Evolutionary conservation across 805 yeast species (phyloP).

Genomic region (Maudiozyma bulderi): DNA sequence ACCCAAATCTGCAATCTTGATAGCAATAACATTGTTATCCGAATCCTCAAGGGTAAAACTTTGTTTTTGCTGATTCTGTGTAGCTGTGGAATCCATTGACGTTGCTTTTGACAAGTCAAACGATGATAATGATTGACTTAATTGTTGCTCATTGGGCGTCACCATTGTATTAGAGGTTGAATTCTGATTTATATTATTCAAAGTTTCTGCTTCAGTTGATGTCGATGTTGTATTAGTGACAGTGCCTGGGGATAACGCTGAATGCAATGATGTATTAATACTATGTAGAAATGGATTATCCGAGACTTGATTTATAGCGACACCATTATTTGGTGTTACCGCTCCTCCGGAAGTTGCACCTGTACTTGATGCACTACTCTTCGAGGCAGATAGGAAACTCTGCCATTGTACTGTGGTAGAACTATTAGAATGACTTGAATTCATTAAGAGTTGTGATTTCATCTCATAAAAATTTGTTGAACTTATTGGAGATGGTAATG

Average conservation of each 20-base stretch:
- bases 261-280: background rate
- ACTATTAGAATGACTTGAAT: conserved; percentile 7
- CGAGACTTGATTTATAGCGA: background rate
- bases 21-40: conserved; percentile 47
- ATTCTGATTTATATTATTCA: no score
- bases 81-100: background rate
- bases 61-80: background rate
- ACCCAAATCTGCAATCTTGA: conserved; percentile 90
- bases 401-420: conserved; percentile 4
- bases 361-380: background rate
- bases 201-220: background rate
- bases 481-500: conserved; percentile 79
- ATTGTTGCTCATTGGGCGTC: conserved; percentile 7
- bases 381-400: background rate
- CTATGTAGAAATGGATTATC: conserved; percentile 1
- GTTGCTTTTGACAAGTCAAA: conserved; percentile 23
- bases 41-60: background rate
- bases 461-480: conserved; percentile 34
- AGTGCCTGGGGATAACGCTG: background rate
- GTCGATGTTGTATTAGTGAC: background rate
- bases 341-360: background rate
- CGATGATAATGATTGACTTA: conserved; percentile 33
- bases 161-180: background rate
- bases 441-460: conserved; percentile 22
- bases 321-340: background rate